Evolutionary conservation across 2,329 filamentous ascomycete genomes (phyloP).

Genomic region (Fusarium gaditjirri): DNA sequence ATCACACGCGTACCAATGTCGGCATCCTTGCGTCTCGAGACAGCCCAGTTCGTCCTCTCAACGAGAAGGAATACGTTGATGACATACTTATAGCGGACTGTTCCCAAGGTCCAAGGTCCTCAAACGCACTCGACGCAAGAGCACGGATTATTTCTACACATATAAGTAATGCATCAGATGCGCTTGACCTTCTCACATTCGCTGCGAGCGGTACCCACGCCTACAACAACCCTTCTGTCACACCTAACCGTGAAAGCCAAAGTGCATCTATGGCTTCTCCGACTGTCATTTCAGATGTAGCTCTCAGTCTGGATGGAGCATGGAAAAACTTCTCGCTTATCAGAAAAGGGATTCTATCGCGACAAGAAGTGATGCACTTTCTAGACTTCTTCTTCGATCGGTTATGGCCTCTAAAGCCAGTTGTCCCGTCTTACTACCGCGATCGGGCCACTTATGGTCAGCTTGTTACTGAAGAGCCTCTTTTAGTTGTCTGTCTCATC

Average conservation of each 20-base stretch:
- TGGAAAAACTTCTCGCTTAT: slow-evolving; percentile 21
- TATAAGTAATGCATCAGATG: slow-evolving; percentile 24
- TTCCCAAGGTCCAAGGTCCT: not conserved
- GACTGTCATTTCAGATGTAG: not conserved
- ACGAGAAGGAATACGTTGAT: not conserved
- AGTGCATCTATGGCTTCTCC: not conserved
- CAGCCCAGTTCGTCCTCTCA: not conserved
- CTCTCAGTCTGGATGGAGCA: not conserved
- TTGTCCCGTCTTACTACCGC: slow-evolving; percentile 17
- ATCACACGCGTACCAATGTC: accelerated
- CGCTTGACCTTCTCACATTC: slow-evolving; percentile 22
- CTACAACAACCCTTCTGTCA: not conserved
- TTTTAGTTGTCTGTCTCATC: slow-evolving; percentile 17
- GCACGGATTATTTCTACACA: slow-evolving; percentile 21
- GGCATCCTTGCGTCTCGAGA: not conserved
- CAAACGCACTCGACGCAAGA: slow-evolving; percentile 11
- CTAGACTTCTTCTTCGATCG: slow-evolving; percentile 23
- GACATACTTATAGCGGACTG: not conserved
- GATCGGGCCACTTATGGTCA: not conserved
- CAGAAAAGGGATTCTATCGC: slow-evolving; percentile 20
- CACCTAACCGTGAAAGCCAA: not conserved
- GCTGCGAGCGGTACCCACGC: slow-evolving; percentile 1
- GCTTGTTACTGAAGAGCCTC: slow-evolving; percentile 16
- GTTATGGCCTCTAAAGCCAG: slow-evolving; percentile 26
- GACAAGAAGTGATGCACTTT: slow-evolving; percentile 17